Evolutionary conservation across 305 asterid genomes (phyloP).

Genomic region (Euphrasia arctica): DNA sequence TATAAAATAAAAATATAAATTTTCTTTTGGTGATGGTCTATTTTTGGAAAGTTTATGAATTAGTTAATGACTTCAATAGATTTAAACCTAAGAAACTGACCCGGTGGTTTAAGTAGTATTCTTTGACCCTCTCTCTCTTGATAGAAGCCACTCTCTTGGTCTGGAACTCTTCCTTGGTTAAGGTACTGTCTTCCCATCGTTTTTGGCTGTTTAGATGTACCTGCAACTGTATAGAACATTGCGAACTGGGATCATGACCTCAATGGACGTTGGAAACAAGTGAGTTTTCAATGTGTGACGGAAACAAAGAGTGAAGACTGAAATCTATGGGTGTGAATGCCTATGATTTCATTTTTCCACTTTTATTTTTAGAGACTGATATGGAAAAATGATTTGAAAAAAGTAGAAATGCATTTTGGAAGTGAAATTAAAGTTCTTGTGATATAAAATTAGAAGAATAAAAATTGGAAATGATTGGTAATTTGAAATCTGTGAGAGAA

Average conservation of each 20-base stretch:
- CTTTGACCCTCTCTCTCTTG: conserved; percentile 73
- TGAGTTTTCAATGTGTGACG: too few species aligned
- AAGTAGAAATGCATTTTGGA: too few species aligned
- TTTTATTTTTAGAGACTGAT: too few species aligned
- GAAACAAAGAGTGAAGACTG: conserved; percentile 1
- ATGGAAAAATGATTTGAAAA: too few species aligned
- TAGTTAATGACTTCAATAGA: conserved; percentile 12
- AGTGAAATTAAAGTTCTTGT: too few species aligned
- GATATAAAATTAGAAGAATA: too few species aligned
- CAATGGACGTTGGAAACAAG: background rate
- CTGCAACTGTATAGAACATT: conserved; percentile 38
- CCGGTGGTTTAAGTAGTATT: conserved; percentile 77
- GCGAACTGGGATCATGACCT: conserved; percentile 17
- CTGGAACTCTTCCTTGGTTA: conserved; percentile 60
- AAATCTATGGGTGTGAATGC: background rate
- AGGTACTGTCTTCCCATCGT: conserved; percentile 74
- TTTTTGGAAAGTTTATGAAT: conserved; percentile 7
- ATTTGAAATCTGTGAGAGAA: too few species aligned
- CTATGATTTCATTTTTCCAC: background rate
- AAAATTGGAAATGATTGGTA: too few species aligned
- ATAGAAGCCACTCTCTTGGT: conserved; percentile 70
- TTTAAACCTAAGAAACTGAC: conserved; percentile 38
- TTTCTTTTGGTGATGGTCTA: conserved; percentile 13
- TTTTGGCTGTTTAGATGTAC: conserved; percentile 73
- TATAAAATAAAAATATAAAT: background rate